Base-by-base conservation (phyloP, 768 basidiomycete genomes). In the Royoungia palumana region DNA sequence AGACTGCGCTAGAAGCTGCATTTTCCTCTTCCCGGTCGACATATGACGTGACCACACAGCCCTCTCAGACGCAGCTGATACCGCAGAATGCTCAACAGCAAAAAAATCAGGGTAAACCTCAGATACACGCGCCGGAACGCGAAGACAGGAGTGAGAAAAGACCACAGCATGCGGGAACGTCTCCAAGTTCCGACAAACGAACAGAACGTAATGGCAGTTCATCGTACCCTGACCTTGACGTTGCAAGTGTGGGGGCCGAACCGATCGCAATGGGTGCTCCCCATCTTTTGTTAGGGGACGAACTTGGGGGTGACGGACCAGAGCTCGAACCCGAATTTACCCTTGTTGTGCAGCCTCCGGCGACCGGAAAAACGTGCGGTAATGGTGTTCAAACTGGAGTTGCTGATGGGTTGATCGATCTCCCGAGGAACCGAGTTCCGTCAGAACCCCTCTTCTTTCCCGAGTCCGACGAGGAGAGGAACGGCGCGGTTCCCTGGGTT, bases 21-120 rank as follows among this genome's bases (percentile, higher is more conserved):
- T 95, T 89, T 62, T 77, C 83, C 2, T 75, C 83, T 0, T 73
- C 81, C 0, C 73, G 90, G n/a, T 84, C 88, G 0, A 89, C 87
- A 0, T 96, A 77, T 56, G 77, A 82, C 28, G 71, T 92, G 20
- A 62, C 55, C 3, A 13, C 46, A 35, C 63, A 63, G 16, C 56
- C 48, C 22, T 42, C 57, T 2, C 65, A 60, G 37, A 48, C 63
- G 4, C 65, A 44, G 37, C 34, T 35, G 12, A 22, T 36, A 50
- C 51, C 28, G 45, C 52, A 38, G 2, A 13, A 22, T 12, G 19
- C 30, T 22, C 51, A 53, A 39, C 45, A 19, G n/a, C 11, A 17
- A 39, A 56, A 24, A n/a, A 9, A 25, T n/a, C 49, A 43, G 32
- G 35, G 8, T n/a, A 47, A 24, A 19, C 16, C 17, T 25, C 44